Base-by-base conservation (phyloP, 2,329 filamentous ascomycete genomes). In the Beauveria sp. region DNA sequence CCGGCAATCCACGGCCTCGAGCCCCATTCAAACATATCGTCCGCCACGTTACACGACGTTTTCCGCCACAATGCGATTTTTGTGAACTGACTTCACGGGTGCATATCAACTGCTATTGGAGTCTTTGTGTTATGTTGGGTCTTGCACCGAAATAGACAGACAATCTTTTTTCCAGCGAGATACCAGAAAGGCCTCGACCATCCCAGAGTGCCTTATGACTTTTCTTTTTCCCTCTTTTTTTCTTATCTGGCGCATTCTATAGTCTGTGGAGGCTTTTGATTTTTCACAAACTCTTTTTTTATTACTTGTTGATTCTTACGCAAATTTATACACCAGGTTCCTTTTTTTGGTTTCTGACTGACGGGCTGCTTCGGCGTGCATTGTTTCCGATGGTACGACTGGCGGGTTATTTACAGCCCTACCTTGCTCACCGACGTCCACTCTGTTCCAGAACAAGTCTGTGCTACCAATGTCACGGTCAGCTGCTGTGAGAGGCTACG, bases 31-130 rank as follows among this genome's bases (percentile, higher is more conserved):
- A 55, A 49, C 31, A 40, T 55, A 31, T 48, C 28, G 55, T 49
- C 50, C 50, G 51, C 50, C 26, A 61, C 43, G 51, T 26, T 42
- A 49, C 31, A 61, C 51, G 51, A 61, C 16, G 24, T 52, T 52
- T 48, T 12, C 51, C 24, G 38, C 24, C 31, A 45, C 12, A 42
- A 26, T 52, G 38, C 46, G 48, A 52, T 31, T 52, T 42, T 46
- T 61, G 40, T 51, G 59, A 38, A 42, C 43, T 54, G 50, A 49
- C 51, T 55, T 28, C 42, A 42, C 31, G 59, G 59, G 51, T 49
- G 26, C 50, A 40, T 55, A 43, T 43, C 50, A 26, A 60, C 24
- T 53, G 60, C 62, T 65, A 59, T 64, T 66, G 66, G 61, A 67
- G 62, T 69, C 69, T 18, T 48, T 57, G 60, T 48, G 40, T 57